phyloP scores from a whole-genome alignment of 2,329 filamentous ascomycete species.

The Erysiphe pulchra region DNA sequence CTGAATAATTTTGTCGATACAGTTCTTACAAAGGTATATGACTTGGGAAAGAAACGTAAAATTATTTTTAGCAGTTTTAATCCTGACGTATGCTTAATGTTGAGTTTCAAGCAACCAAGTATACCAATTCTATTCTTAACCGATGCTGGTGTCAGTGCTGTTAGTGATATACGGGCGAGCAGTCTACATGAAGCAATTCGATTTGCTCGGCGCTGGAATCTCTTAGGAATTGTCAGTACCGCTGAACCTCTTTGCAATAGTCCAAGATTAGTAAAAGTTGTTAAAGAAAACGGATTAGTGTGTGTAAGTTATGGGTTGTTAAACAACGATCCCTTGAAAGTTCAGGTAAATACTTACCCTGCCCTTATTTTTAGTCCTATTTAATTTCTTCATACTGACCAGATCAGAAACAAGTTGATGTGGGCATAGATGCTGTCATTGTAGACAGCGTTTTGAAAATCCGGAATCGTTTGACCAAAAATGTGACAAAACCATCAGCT shows the following conservation, averaged over 20 bases:
- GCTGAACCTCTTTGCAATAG: conserved; percentile 73
- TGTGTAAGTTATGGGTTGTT: conserved; percentile 82
- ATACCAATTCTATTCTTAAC: conserved; percentile 90
- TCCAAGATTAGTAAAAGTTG: conserved; percentile 67
- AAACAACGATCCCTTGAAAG: conserved; percentile 71
- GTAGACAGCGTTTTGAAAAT: conserved; percentile 88
- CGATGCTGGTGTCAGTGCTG: conserved; percentile 56
- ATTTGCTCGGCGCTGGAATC: conserved; percentile 83
- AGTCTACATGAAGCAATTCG: conserved; percentile 87
- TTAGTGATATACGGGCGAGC: conserved; percentile 72
- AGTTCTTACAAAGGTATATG: conserved; percentile 72
- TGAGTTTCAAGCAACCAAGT: conserved; percentile 91
- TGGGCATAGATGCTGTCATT: conserved; percentile 94
- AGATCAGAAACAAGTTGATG: conserved; percentile 44
- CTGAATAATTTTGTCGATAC: conserved; percentile 93
- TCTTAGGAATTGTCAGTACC: conserved; percentile 75
- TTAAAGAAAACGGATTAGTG: conserved; percentile 81
- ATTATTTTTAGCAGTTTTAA: conserved; percentile 97
- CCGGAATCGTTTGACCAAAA: conserved; percentile 43
- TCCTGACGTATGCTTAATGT: conserved; percentile 78
- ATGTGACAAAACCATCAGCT: conserved; percentile 1
- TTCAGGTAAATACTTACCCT: conserved; percentile 37
- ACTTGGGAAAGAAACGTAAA: conserved; percentile 56
- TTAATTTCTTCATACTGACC: neutral
- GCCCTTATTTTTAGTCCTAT: neutral